Evolutionary conservation across 2,329 filamentous ascomycete species (phyloP).

Genomic region (Lecanoromycetidae sp.): DNA sequence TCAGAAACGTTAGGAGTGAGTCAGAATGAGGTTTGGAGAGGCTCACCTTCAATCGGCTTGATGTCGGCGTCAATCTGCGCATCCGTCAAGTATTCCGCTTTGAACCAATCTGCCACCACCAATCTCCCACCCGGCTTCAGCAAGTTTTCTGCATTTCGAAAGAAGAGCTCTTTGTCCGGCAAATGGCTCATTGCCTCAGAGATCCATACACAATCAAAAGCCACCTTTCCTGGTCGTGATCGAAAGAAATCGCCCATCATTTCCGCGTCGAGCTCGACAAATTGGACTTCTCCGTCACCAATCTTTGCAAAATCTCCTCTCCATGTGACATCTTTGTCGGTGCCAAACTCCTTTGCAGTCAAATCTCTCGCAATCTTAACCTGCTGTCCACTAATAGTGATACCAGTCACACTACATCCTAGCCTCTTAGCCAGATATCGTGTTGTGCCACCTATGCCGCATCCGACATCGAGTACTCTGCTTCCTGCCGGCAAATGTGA

Average conservation of each 20-base stretch:
- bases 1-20: neutral
- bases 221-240: constrained; percentile 21
- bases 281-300: constrained; percentile 38
- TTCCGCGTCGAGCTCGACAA: constrained; percentile 50
- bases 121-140: constrained; percentile 41
- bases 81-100: constrained; percentile 36
- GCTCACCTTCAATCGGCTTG: constrained; percentile 44
- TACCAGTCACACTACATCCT: constrained; percentile 44
- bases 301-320: constrained; percentile 29
- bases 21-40: neutral
- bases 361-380: constrained; percentile 47
- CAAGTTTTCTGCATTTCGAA: constrained; percentile 39
- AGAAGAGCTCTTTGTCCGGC: constrained; percentile 48
- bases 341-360: constrained; percentile 23
- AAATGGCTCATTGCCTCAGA: constrained; percentile 50
- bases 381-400: constrained; percentile 49
- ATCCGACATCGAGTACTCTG: constrained; percentile 48
- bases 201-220: constrained; percentile 50
- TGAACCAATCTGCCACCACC: constrained; percentile 52
- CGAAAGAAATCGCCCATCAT: constrained; percentile 45
- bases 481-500: constrained; percentile 29
- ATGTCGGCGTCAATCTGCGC: constrained; percentile 41
- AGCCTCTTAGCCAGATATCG: constrained; percentile 43
- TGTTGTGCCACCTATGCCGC: constrained; percentile 48
- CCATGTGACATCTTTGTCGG: constrained; percentile 15